Evolutionary conservation across 2,329 filamentous ascomycete genomes (phyloP), one percentile per base, ranked within the genome.

Genomic region (Lecanicillium sp.): DNA sequence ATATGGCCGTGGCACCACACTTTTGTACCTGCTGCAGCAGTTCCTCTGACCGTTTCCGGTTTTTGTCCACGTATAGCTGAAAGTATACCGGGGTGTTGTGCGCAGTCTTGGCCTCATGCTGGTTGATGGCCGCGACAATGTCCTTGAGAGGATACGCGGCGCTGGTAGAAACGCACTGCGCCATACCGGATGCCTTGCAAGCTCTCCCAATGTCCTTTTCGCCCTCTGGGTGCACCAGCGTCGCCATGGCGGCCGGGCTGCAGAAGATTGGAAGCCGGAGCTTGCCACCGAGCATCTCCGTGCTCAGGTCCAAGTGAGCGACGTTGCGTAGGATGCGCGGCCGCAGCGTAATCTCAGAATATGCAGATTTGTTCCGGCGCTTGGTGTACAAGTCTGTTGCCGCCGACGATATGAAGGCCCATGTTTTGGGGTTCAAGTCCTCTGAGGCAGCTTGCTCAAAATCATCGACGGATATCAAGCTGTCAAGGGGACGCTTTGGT

Each of bases 341-440:
- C 0, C 79, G 71, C 5, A 84, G 67, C 55, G 66, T 67, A 45
- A 83, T 78, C 18, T 67, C 57, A 29, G 66, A 59, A 48, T 78
- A 79, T 44, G 68, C 62, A 1, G 66, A 62, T 17, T 61, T 66
- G 53, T 84, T 84, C 36, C 69, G 66, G 36, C 45, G 47, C 34
- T 79, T 74, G 28, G 80, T 75, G 49, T 69, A 69, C n/a, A 65
- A 56, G 50, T 71, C 80, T 5, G 77, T 82, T 10, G 79, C 74
- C 2, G 79, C 80, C 8, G 77, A 81, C 15, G 76, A 81, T 52
- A 79, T 74, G 50, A 83, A 84, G 1, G 79, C 80, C 76, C 77
- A 83, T n/a, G 79, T 74, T 50, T 84, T 84, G 17, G 71, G 67
- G 8, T 68, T 66, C 34, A 80, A 65, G 5, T 69, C 71, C 18